Conservation (phyloP, 306 rosid species). For the Quercus bicolor region DNA sequence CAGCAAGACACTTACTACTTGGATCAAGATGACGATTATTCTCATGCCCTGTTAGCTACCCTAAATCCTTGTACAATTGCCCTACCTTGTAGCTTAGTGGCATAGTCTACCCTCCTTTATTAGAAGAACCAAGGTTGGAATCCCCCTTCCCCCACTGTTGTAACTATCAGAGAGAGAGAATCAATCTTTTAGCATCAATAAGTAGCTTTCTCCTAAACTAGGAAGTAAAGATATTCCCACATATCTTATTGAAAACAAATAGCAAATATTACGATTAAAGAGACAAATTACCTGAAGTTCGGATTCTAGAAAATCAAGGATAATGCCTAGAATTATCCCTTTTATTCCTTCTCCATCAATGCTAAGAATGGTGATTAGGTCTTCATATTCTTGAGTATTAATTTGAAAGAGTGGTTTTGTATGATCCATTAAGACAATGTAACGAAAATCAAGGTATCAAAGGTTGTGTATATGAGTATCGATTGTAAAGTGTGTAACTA, state of each 20-base stretch:
- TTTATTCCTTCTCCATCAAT: constrained; percentile 65
- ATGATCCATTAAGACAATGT: too few relatives aligned
- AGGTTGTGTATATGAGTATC: too few relatives aligned
- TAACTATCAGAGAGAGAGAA: too few relatives aligned
- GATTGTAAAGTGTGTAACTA: too few relatives aligned
- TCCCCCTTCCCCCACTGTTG: too few relatives aligned
- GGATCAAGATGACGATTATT: background rate
- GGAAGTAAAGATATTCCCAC: background rate
- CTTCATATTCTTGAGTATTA: constrained; percentile 51
- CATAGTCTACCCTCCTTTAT: too few relatives aligned
- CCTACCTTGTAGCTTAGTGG: too few relatives aligned
- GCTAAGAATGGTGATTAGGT: constrained; percentile 56
- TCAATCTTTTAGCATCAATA: background rate
- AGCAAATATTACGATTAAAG: background rate
- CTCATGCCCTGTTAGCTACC: background rate
- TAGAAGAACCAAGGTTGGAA: too few relatives aligned
- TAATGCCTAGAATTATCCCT: constrained; percentile 56
- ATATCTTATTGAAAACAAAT: background rate
- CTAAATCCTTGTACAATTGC: too few relatives aligned
- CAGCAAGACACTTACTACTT: background rate
- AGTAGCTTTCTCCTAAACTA: background rate
- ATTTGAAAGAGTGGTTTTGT: too few relatives aligned
- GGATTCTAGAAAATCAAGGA: constrained; percentile 52
- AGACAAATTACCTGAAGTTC: constrained; percentile 50
- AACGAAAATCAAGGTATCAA: too few relatives aligned